Evolutionary conservation across 2,329 filamentous ascomycete species (phyloP), one percentile per base, ranked within the genome.

Genomic region (Apiospora aurea): DNA sequence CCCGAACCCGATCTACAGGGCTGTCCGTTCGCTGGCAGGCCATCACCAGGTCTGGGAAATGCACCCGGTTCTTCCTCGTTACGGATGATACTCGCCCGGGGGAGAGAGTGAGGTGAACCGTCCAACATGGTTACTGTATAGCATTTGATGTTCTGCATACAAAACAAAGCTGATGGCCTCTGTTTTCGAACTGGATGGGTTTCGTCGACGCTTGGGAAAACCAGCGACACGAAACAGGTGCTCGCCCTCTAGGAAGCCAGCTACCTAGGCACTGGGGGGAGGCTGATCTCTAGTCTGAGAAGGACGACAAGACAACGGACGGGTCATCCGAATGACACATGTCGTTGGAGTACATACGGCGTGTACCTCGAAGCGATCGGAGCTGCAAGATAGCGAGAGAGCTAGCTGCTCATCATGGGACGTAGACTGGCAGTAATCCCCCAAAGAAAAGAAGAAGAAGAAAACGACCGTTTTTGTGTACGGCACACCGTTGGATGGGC

Each of bases 261-360:
- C 47, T 18, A 26, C n/a, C n/a, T n/a, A 29, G 26, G 26, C 26
- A 29, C 26, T 29, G n/a, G 49, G 47, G 47, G 49, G n/a, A n/a
- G n/a, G n/a, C n/a, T n/a, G n/a, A n/a, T n/a, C n/a, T 1, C n/a
- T 18, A 29, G 38, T 34, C 53, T 34, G 26, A 26, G 34, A 41
- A 61, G 21, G 26, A 21, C 16, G 41, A 53, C 51, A 34, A 21
- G 29, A 34, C 16, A 61, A 41, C 57, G 57, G 57, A 64, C 57
- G 57, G 57, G 57, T 64, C 57, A 64, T 64, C 57, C 57, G 57
- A 64, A 41, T n/a, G n/a, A 34, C 10, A 13, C 26, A 26, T 61
- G 53, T 61, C 53, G 53, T 61, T 61, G 29, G 21, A 2, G 10
- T 43, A 38, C 34, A 3, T 43, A 38, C 34, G 34, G 5, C 34